Conservation (phyloP, 305 asterid genomes). For the Salvia sclarea region DNA sequence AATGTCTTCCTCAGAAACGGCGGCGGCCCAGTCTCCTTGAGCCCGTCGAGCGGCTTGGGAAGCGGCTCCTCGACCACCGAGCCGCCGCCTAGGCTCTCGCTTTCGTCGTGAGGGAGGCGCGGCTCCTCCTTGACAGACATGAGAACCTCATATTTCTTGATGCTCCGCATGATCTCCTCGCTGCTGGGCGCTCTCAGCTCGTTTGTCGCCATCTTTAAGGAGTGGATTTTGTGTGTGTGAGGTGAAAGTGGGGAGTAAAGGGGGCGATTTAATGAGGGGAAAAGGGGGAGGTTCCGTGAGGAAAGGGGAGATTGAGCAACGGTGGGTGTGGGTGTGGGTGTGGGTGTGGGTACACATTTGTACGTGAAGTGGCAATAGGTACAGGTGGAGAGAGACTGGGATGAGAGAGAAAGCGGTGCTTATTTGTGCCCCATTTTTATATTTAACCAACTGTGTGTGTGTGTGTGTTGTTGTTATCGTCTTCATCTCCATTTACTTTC, state of each 20-base stretch:
- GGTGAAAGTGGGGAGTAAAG: not conserved
- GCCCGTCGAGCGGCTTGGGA: constrained; percentile 49
- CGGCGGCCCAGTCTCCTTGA: constrained; percentile 60
- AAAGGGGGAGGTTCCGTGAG: constrained; percentile 19
- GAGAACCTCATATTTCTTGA: constrained; percentile 24
- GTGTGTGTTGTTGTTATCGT: not conserved
- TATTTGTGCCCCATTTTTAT: too few species aligned
- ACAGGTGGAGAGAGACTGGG: constrained; percentile 31
- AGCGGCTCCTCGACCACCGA: constrained; percentile 25
- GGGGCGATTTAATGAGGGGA: not conserved
- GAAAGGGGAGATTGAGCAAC: not conserved
- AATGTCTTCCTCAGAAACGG: constrained; percentile 79
- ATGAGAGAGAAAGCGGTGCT: constrained; percentile 42
- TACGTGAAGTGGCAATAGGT: constrained; percentile 24
- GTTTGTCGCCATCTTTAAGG: constrained; percentile 3
- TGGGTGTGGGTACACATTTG: constrained; percentile 15
- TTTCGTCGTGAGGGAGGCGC: constrained; percentile 39
- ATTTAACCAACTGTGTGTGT: too few species aligned
- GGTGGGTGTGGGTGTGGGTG: too few species aligned
- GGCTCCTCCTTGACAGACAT: constrained; percentile 62
- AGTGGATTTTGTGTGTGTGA: not conserved
- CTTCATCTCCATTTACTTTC: not conserved
- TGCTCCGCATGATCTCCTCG: not conserved
- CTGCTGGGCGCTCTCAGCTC: constrained; percentile 5
- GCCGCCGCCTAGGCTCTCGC: not conserved